These are phyloP conservation scores for Penicillium paxilli DNA, from an alignment of 495 filamentous ascomycete genomes.

Conservation along the genomic window DNA sequence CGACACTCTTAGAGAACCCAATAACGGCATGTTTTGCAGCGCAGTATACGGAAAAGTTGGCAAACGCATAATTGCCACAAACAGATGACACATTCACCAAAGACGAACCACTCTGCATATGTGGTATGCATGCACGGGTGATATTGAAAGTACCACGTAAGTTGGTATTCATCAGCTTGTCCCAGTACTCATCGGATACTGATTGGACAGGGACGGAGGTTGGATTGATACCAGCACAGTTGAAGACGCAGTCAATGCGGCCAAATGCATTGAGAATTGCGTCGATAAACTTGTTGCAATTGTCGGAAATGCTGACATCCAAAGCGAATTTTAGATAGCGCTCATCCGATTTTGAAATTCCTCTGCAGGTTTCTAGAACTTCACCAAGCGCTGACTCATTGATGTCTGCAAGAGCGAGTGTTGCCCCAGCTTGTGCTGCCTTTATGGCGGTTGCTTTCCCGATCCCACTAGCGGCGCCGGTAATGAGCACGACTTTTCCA, in stretches of 20 bases:
- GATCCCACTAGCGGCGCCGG: not conserved
- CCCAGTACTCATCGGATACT: not conserved
- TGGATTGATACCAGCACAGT: conserved; percentile 2
- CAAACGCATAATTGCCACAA: conserved; percentile 34
- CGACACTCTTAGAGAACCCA: conserved; percentile 50
- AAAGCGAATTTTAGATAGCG: not conserved
- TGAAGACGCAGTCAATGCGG: not conserved
- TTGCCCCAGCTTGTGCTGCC: not conserved
- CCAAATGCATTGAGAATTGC: not conserved
- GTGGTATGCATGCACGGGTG: not conserved
- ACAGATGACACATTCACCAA: conserved; percentile 49
- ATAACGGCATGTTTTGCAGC: conserved; percentile 51
- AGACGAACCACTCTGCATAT: conserved; percentile 6
- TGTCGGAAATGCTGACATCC: not conserved
- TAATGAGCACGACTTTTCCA: conserved; percentile 1
- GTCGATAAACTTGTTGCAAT: not conserved
- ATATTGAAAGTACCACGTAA: not conserved
- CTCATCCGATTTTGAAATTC: not conserved
- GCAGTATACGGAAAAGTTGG: conserved; percentile 44
- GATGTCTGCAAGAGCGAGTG: not conserved
- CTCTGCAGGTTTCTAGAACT: not conserved
- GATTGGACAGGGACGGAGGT: not conserved
- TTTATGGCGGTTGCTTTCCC: conserved; percentile 2
- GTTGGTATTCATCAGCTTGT: not conserved
- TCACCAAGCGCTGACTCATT: not conserved